These are phyloP conservation scores for Macrotyloma uniflorum DNA, from an alignment of 306 rosid genomes.

Conservation along the genomic window DNA sequence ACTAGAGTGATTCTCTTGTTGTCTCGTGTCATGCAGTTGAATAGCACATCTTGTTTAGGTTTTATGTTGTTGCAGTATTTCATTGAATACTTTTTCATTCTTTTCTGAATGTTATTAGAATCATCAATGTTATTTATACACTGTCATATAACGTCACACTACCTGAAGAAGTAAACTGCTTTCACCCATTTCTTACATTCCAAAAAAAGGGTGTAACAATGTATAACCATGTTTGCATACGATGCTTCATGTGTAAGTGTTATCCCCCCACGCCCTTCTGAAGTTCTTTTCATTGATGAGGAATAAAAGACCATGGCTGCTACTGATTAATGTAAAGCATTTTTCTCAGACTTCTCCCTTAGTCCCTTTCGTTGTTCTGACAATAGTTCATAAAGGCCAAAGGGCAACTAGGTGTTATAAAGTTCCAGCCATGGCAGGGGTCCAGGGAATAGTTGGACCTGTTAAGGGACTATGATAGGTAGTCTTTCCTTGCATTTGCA, in stretches of 20 bases:
- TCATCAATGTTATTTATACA: too few species aligned
- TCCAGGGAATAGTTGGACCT: not conserved
- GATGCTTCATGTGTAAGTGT: not conserved
- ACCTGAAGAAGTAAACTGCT: too few species aligned
- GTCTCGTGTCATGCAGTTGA: not conserved
- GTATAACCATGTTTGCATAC: too few species aligned
- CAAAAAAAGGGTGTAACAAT: too few species aligned
- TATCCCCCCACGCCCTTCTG: not conserved
- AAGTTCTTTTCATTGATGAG: not conserved
- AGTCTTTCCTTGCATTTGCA: not conserved
- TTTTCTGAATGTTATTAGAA: not conserved
- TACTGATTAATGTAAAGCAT: not conserved
- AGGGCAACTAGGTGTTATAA: not conserved
- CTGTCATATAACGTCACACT: too few species aligned
- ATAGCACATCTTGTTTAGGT: not conserved
- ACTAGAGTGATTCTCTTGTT: conserved; percentile 1
- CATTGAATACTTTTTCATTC: not conserved
- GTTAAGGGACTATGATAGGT: not conserved
- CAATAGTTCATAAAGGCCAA: not conserved
- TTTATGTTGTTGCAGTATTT: not conserved
- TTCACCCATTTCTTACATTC: too few species aligned
- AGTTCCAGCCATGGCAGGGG: not conserved
- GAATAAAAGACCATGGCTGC: not conserved
- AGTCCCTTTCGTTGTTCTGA: not conserved
- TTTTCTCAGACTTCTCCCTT: not conserved